Base-by-base conservation (phyloP, 2,329 filamentous ascomycete genomes). In the Fusarium nodosum region DNA sequence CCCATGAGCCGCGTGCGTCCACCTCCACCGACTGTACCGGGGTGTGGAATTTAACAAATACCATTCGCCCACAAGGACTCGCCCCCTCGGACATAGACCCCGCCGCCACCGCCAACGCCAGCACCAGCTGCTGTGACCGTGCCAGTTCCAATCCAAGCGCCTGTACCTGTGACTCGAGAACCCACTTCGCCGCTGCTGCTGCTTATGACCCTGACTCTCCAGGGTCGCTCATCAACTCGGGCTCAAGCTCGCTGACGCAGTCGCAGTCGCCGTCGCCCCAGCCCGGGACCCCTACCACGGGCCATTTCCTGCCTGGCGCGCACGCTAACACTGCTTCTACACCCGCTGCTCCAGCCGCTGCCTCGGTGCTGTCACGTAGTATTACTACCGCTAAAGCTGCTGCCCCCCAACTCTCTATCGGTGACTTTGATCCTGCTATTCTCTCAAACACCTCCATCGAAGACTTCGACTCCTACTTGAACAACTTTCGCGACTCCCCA, bases 261-360 rank as follows among this genome's bases (percentile, higher is more conserved):
- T 77, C 77, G 69, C 77, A 75, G 69, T 77, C 77, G 63, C 75
- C 77, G 61, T 79, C 78, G 72, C 77, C 78, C 70, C 77, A 79
- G 68, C 77, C 78, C 56, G 72, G 72, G 66, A 79, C 78, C 71
- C 75, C 68, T 75, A 70, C 65, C 71, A 66, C 71, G 56, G 72
- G 60, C 71, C 69, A 73, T 58, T 73, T 74, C 68, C 68, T 70
- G 64, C 52, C 71, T 68, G 66, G 72, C 55, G 68, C 71, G 72
- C 64, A 72, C 71, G 66, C 75, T 74, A 72, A 76, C 51, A 71
- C 66, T 72, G 65, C 71, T 63, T 66, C 64, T 73, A 69, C 60
- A 71, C 45, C 66, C 61, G 61, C 56, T 70, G 57, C 51, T 60
- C 42, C 74, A 73, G 67, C 75, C 58, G 72, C 67, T 68, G 57